Evolutionary conservation across 1,139 yeast genomes (phyloP), one percentile per base, ranked within the genome.

Genomic region (Candida tropicalis): DNA sequence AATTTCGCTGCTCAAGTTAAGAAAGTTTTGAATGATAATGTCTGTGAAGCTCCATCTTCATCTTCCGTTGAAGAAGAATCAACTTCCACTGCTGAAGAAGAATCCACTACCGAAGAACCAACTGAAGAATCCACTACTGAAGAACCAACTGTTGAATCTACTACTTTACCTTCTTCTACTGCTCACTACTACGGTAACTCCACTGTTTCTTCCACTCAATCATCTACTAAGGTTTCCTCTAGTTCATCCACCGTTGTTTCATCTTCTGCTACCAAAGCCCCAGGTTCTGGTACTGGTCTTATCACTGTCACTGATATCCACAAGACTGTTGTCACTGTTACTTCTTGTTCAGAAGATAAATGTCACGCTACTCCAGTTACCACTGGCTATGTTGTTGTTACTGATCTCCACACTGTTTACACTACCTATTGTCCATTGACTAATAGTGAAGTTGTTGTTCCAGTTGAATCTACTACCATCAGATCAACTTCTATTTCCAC

Each of bases 261-360:
- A 39, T 47, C 51, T 28, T 9, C 41, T 31, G 4, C 34, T 13
- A 32, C 20, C 11, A 27, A 12, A 15, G 17, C 35, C 11, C 4
- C 16, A 4, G 33, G 12, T 16, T 12, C 9, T 4, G 24, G 54
- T 13, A n/a, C 28, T 23, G 29, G 38, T 23, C n/a, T 23, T 23
- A 28, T 28, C 35, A 59, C 70, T 44, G 52, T 73, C 50, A 65
- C 77, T 46, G 57, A 49, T 32, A 42, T 54, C 17, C 45, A 42
- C 25, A 51, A 61, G 13, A 58, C 62, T 18, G 62, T 72, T 49
- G 65, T 72, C 46, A 76, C 82, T 55, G 63, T 77, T 60, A 76
- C 81, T 47, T 69, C 76, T 39, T 77, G 82, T 63, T 51, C 59
- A 22, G 62, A 63, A 54, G 36, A 65, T 59, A 58, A 57, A 49